Percentiles rank a stretch among this genome's conserved stretches.
phyloP scores from a whole-genome alignment of 805 yeast genomes.

The Yarrowia osloensis region DNA sequence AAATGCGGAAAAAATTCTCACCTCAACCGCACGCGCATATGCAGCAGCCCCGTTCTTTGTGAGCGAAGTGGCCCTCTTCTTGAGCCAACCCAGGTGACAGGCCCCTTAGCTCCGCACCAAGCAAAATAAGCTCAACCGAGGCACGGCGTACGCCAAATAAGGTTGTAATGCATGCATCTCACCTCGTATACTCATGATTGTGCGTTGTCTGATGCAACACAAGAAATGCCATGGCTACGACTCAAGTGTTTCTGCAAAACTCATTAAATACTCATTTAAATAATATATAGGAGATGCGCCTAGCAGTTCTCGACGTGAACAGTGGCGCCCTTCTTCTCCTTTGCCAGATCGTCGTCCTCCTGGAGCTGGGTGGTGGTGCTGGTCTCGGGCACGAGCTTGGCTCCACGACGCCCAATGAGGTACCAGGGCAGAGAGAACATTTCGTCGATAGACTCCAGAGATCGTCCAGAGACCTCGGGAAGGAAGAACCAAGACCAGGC shows the following conservation, averaged over 20 bases:
- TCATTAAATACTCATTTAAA: neutral
- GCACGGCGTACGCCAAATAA: neutral
- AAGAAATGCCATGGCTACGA: too few species aligned
- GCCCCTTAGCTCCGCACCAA: neutral
- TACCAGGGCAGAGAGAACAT: constrained; percentile 60
- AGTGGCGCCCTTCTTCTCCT: constrained; percentile 24
- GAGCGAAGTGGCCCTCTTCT: neutral
- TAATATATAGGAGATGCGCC: neutral
- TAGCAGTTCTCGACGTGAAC: constrained; percentile 13
- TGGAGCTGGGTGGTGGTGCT: constrained; percentile 27
- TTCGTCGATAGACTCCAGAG: constrained; percentile 56
- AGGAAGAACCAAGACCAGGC: constrained; percentile 53
- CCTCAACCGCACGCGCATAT: neutral
- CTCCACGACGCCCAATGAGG: constrained; percentile 47
- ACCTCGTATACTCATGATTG: neutral
- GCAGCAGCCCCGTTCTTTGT: neutral
- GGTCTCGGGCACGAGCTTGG: constrained; percentile 16
- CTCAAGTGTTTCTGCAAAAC: too few species aligned
- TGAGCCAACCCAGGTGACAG: neutral
- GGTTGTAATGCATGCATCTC: neutral
- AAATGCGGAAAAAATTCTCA: neutral
- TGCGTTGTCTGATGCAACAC: too few species aligned
- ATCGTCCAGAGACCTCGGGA: constrained; percentile 56
- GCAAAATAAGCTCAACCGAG: neutral
- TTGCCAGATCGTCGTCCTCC: constrained; percentile 17